Base-by-base conservation (phyloP, 371 early-diverging fungal genomes). In the Rhizomucor pusillus region DNA sequence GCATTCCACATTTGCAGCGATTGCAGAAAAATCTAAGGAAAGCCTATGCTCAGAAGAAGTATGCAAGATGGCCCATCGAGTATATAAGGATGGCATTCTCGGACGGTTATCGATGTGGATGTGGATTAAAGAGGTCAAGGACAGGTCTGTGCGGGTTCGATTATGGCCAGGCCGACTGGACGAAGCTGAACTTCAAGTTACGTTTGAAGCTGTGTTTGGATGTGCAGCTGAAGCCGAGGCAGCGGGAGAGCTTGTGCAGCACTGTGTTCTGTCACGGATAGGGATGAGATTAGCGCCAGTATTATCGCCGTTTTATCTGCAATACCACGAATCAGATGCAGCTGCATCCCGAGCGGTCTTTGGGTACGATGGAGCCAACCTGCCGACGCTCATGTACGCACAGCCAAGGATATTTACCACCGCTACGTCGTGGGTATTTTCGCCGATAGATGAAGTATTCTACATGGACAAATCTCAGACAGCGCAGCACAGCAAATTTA, bases 371-470 rank as follows among this genome's bases (percentile, higher is more conserved):
- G 71, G 70, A 10, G 43, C 62, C 33, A 39, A 23, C n/a, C 37
- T 69, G 22, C 52, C 60, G 24, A 57, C 66, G 0, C 40, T 76
- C 14, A 63, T 66, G 56, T 70, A 65, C 39, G 56, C 62, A 40
- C 18, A 46, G 12, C n/a, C 20, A 25, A 29, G 29, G 3, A 23
- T 43, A 22, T 50, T 36, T 14, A 18, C 50, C 11, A 61, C 56
- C 33, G 41, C 57, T 9, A 66, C 60, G 24, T 62, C 60, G 6
- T 83, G 75, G 71, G 29, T 81, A n/a, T 70, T 78, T 50, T 77
- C 73, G 33, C 84, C 84, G 36, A 76, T 84, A 52, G 80, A 79
- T 52, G 69, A 77, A 34, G 29, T 79, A 34, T 81, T 77, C 60
- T 72, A 73, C 53, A 63, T 65, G 25, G 77, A 73, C 48, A 71